Evolutionary conservation across 1,284 basidiomycete species (phyloP).

Genomic region (Apiotrichum akiyoshidainum): DNA sequence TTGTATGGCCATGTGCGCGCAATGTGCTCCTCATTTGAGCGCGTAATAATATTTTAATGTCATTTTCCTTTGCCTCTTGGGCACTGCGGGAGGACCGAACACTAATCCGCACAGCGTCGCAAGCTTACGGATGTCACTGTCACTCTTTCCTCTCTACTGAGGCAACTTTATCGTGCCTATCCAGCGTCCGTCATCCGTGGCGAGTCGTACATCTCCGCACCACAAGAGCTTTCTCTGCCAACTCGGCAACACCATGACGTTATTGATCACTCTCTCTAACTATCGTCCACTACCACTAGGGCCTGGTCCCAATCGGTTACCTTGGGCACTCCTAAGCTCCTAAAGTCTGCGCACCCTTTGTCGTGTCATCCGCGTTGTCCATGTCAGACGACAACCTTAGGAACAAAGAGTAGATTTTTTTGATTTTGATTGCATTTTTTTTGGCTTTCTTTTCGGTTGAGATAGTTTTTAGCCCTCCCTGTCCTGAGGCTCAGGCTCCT

Average conservation of each 20-base stretch:
- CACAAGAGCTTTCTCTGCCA: not conserved
- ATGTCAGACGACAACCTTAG: too few species aligned
- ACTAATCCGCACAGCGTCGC: slow-evolving; percentile 1
- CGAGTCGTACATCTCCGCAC: not conserved
- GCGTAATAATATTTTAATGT: not conserved
- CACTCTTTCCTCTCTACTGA: not conserved
- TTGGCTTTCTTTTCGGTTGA: too few species aligned
- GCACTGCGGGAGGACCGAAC: not conserved
- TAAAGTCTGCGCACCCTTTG: too few species aligned
- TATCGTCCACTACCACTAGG: too few species aligned
- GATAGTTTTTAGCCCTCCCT: too few species aligned
- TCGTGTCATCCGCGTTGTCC: too few species aligned
- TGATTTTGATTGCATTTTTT: too few species aligned
- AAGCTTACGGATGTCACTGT: not conserved
- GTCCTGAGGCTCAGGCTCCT: too few species aligned
- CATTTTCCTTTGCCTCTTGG: not conserved
- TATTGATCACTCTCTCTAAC: not conserved
- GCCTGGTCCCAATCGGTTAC: too few species aligned
- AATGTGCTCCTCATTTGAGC: not conserved
- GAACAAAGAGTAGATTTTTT: too few species aligned
- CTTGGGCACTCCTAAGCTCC: too few species aligned
- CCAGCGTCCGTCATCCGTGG: not conserved
- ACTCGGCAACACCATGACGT: not conserved
- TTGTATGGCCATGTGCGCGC: too few species aligned
- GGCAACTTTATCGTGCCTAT: not conserved